A percentile compares a stretch with the other conserved stretches of the same genome.
Conservation (phyloP, 2,329 filamentous ascomycete genomes). For the Tolypocladium tundrense region DNA sequence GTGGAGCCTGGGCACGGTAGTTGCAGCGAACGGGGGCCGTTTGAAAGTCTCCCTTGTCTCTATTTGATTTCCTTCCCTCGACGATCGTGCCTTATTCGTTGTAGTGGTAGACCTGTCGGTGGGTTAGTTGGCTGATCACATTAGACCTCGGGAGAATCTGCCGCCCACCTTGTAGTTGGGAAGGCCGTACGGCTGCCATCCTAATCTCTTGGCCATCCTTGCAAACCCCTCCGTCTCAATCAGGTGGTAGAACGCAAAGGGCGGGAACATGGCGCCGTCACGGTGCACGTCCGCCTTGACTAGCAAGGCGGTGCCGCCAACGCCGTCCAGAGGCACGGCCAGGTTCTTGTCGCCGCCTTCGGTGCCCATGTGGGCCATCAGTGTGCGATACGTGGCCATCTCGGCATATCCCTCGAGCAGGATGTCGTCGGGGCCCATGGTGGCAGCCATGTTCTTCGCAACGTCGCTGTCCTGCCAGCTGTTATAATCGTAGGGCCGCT, state of each 20-base stretch:
- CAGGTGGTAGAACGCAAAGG: conserved; percentile 91
- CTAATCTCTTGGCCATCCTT: conserved; percentile 86
- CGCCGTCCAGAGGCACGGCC: conserved; percentile 76
- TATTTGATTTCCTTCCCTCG: neutral
- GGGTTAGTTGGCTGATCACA: conserved; percentile 5
- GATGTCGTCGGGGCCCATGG: conserved; percentile 87
- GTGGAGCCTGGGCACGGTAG: neutral
- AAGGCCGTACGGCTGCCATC: conserved; percentile 77
- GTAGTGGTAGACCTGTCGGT: conserved; percentile 69
- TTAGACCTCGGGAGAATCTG: neutral
- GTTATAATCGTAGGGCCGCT: conserved; percentile 92
- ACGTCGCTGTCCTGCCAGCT: conserved; percentile 87
- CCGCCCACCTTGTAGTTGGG: conserved; percentile 86
- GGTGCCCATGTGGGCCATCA: conserved; percentile 77
- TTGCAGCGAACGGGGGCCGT: neutral
- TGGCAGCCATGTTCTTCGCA: conserved; percentile 62
- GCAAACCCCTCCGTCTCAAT: conserved; percentile 98
- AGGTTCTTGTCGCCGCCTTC: conserved; percentile 45
- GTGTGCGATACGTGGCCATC: conserved; percentile 79
- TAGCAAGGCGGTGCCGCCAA: conserved; percentile 83
- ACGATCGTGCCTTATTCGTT: conserved; percentile 53
- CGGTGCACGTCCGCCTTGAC: conserved; percentile 96
- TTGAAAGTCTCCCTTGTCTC: neutral
- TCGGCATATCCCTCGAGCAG: conserved; percentile 87
- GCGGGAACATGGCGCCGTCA: conserved; percentile 96